Conservation (phyloP, 345 rosid genomes). For the Jatropha curcas region DNA sequence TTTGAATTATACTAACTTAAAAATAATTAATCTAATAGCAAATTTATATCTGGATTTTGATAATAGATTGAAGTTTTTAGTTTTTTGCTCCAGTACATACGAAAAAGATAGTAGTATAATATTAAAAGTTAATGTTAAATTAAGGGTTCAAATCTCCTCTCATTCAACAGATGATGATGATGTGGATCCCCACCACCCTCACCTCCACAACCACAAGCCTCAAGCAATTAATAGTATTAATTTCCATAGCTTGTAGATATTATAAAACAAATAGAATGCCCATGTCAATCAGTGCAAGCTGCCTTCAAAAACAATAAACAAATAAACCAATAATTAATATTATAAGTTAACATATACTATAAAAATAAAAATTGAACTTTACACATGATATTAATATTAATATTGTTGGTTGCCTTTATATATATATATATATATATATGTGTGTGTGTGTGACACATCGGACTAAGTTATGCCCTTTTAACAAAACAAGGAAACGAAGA, state of each 20-base stretch:
- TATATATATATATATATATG: no score
- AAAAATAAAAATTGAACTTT: neutral
- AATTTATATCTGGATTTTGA: no score
- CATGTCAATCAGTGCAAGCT: conserved; percentile 33
- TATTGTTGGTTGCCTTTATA: no score
- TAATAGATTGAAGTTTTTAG: no score
- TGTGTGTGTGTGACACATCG: conserved; percentile 1
- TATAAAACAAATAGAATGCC: conserved; percentile 19
- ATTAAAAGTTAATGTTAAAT: no score
- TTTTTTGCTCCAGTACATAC: no score
- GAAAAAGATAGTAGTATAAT: no score
- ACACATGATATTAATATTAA: neutral
- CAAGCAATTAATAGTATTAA: neutral
- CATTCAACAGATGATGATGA: conserved; percentile 29
- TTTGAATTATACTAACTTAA: no score
- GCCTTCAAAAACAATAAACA: conserved; percentile 15
- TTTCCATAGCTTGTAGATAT: neutral
- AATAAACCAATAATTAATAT: no score
- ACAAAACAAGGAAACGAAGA: conserved; percentile 9
- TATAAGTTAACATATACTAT: neutral
- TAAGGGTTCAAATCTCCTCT: no score
- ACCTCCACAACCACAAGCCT: conserved; percentile 3
- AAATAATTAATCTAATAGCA: no score
- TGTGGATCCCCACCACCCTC: conserved; percentile 28
- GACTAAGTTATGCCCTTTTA: conserved; percentile 9